Base-by-base conservation (phyloP, 176 grass and related monocot genomes). In the Zea luxurians region DNA sequence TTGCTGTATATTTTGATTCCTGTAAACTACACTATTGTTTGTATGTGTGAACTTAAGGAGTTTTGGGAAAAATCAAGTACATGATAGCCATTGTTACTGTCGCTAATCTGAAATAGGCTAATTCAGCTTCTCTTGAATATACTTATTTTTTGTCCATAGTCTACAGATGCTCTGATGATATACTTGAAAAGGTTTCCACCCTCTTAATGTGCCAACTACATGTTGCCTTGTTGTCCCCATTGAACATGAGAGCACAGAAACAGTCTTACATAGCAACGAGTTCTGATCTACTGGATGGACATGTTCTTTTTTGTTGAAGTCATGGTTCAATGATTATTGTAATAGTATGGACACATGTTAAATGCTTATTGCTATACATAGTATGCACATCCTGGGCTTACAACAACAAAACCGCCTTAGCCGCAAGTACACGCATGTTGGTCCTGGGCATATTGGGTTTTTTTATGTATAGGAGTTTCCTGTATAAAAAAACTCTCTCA, bases 31-130 rank as follows among this genome's bases (percentile, higher is more conserved):
- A 46, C 41, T 58, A 76, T 50, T 48, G 16, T 48, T 69, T 77
- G 64, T 70, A 62, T 4, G 48, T 4, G 3, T 36, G n/a, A 13
- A 27, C 5, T 38, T 71, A 42, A 78, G 10, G 59, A 60, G 59
- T 60, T 5, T 60, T 59, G 45, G 61, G 7, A 61, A 16, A 38
- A 64, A 36, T 6, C 13, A 35, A 17, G 21, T 64, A 37, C 9
- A 2, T 68, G 41, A 64, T 70, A 52, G 7, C 20, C 48, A 57
- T 84, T 78, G 1, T 45, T 63, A 61, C 10, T 70, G 66, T 44
- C 35, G 41, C 35, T 36, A 70, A 77, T 77, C 35, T 78, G 37
- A 35, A 70, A 70, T 61, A 47, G 35, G 34, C 44, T 73, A 48
- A 71, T 43, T 44, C 20, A 18, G 37, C 37, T 61, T 71, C 10